Base-by-base conservation (phyloP, 768 basidiomycete genomes). In the Cyclocybe cylindracea region DNA sequence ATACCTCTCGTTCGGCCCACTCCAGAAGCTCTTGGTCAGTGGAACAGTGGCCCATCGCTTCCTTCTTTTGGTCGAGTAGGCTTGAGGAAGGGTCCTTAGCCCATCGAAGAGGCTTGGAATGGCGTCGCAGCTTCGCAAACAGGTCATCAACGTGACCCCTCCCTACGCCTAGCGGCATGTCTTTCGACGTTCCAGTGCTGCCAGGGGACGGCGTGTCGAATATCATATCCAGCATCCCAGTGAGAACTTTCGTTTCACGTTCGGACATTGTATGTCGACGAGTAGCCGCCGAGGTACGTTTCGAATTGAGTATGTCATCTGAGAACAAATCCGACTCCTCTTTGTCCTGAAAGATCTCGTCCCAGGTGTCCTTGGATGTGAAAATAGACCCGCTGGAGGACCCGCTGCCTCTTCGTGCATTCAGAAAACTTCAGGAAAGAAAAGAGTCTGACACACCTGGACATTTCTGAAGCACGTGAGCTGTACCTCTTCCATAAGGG, bases 141-240 rank as follows among this genome's bases (percentile, higher is more conserved):
- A 89, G 60, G 48, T 85, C 83, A 24, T 72, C 69, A 35, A 80
- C 64, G 33, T 67, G 65, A 13, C 60, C 51, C 33, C 57, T 42
- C 35, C 53, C 53, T 10, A 55, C 47, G 1, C 51, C 53, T 34
- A n/a, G 29, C n/a, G 47, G 44, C 1, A 47, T 3, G 14, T 37
- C 45, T 44, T 14, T 29, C 11, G 38, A 45, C 36, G 33, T 46
- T 18, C 24, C 5, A 24, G 24, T 5, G 7, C 41, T 46, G 53
- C 34, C 35, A 18, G 32, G 33, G 53, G 24, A 24, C 5, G 24
- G 24, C 24, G 24, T 24, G 24, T 80, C 73, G 63, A 90, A 89
- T 35, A 91, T 82, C 69, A 86, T 67, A 58, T 83, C 76, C 58
- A 91, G 88, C 79, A 91, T 86, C 31, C 85, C 83, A 60, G 87